Base-by-base conservation (phyloP, 1,284 basidiomycete species). In the Naganishia liquefaciens region DNA sequence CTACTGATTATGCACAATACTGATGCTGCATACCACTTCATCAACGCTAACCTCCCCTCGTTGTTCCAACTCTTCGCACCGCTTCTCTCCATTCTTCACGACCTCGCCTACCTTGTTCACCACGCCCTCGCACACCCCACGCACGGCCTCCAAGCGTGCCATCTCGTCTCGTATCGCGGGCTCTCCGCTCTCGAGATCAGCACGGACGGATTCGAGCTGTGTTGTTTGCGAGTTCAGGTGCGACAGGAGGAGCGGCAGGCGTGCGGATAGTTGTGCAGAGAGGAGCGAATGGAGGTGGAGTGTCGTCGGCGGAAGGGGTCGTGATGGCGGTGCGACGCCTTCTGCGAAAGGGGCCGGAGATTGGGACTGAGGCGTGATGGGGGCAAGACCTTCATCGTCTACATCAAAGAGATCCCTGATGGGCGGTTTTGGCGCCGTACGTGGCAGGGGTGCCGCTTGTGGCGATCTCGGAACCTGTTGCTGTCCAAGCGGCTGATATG, bases 101-200 rank as follows among this genome's bases (percentile, higher is more conserved):
- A 86, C 84, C 43, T 77, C 81, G 30, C 82, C 82, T 69, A 92
- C 80, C 66, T 90, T 85, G 33, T 82, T 82, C 40, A 87, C 85
- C 17, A 93, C 93, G 51, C 83, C 85, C 66, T 82, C 82, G 79
- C 96, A 99, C 10, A 99, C 93, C 71, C 91, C 90, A 65, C 88
- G 84, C n/a, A 99, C 96, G 25, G 93, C 94, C 77, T 90, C 88
- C 28, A 99, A 82, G n/a, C 96, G 84, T 5, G 87, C 89, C 87
- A 92, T 93, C 81, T 99, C 96, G 79, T 99, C 96, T 54, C 86
- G 84, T 67, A 99, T 90, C 5, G 94, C 94, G 19, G 93, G 93
- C 74, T 89, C 88, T 2, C 94, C 96, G 53, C 88, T 85, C 52
- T 90, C 84, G 66, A 99, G 84, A 80, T 97, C 93, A 50, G 84